These are phyloP conservation scores for Yarrowia divulgata DNA, from an alignment of 805 yeast genomes.

Conservation along the genomic window DNA sequence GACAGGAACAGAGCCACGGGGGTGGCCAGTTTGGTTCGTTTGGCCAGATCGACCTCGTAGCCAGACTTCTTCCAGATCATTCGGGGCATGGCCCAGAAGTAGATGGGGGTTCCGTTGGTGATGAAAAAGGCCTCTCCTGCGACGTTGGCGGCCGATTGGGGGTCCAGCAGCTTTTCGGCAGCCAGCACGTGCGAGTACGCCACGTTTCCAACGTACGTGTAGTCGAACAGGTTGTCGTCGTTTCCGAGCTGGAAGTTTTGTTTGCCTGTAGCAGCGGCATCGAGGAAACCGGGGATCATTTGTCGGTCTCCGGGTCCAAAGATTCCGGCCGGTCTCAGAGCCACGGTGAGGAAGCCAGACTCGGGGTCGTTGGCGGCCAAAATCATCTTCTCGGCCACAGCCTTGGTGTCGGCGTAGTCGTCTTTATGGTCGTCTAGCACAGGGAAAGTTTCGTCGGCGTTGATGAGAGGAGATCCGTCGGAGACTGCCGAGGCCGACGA, in stretches of 20 bases:
- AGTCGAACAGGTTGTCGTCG: constrained; percentile 90
- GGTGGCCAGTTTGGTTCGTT: constrained; percentile 46
- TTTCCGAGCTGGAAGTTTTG: constrained; percentile 94
- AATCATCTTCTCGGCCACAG: constrained; percentile 84
- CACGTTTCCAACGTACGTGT: constrained; percentile 98
- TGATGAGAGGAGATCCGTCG: constrained; percentile 89
- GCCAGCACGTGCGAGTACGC: constrained; percentile 97
- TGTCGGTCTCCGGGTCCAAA: constrained; percentile 99
- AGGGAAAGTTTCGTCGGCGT: constrained; percentile 95
- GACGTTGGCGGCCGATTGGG: constrained; percentile 53
- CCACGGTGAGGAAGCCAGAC: constrained; percentile 68
- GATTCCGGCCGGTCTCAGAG: constrained; percentile 95
- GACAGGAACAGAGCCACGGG: constrained; percentile 84
- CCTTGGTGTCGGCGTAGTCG: constrained; percentile 94
- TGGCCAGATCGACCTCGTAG: constrained; percentile 68
- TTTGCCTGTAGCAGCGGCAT: constrained; percentile 82
- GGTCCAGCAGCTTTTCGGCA: constrained; percentile 71
- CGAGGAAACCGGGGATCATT: constrained; percentile 88
- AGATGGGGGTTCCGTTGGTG: constrained; percentile 93
- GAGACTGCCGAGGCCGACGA: constrained; percentile 97
- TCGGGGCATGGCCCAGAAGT: constrained; percentile 96
- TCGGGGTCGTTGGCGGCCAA: constrained; percentile 70
- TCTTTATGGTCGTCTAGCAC: constrained; percentile 93
- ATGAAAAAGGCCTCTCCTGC: constrained; percentile 90
- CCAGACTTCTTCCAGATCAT: constrained; percentile 98